These are phyloP conservation scores for Yamadazyma buinensis DNA, from an alignment of 1,139 yeast genomes.

Conservation along the genomic window DNA sequence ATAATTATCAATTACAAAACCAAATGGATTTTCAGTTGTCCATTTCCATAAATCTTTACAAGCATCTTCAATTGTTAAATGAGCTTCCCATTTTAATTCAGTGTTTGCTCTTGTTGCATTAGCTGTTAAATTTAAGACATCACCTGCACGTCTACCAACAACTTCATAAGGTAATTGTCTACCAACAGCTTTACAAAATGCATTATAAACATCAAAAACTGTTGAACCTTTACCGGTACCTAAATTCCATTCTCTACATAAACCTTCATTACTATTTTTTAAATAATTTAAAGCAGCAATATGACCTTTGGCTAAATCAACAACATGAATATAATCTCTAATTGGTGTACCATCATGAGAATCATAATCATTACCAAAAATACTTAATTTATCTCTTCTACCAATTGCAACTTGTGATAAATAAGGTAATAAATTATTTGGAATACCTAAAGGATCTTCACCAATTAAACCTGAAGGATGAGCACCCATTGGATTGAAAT, in stretches of 20 bases:
- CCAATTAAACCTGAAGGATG: conserved; percentile 80
- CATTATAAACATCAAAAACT: conserved; percentile 66
- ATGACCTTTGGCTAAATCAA: conserved; percentile 80
- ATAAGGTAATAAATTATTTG: conserved; percentile 72
- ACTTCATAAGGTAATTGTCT: conserved; percentile 62
- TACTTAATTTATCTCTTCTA: conserved; percentile 58
- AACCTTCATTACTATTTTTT: conserved; percentile 40
- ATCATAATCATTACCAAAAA: conserved; percentile 67
- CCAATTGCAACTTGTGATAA: conserved; percentile 79
- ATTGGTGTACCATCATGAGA: conserved; percentile 80
- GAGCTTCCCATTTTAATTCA: conserved; percentile 66
- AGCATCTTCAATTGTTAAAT: conserved; percentile 56
- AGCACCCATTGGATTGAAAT: conserved; percentile 83
- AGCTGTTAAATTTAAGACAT: conserved; percentile 73
- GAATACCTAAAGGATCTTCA: conserved; percentile 76
- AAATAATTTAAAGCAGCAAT: conserved; percentile 66
- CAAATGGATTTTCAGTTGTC: conserved; percentile 68
- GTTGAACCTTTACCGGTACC: conserved; percentile 82
- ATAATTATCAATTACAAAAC: conserved; percentile 45
- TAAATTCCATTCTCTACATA: conserved; percentile 76
- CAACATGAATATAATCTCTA: conserved; percentile 78
- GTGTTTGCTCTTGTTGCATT: conserved; percentile 61
- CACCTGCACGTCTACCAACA: conserved; percentile 70
- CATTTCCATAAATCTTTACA: conserved; percentile 77
- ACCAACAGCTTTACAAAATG: conserved; percentile 70